Evolutionary conservation across 2,329 filamentous ascomycete species (phyloP), one percentile per base, ranked within the genome.

Genomic region (Coniochaeta pulveracea): DNA sequence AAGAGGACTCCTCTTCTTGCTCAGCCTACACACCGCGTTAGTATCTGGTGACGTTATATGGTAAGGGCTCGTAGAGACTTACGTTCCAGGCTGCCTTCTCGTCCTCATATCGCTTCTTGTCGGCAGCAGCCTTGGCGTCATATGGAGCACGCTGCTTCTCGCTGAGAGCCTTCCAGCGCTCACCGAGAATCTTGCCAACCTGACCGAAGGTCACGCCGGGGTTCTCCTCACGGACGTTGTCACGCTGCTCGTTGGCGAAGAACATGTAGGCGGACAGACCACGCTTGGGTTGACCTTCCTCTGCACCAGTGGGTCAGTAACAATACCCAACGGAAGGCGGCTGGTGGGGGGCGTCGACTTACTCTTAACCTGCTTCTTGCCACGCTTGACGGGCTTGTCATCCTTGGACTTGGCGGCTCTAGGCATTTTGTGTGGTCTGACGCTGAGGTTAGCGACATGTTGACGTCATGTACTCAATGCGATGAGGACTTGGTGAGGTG

Each of bases 181-280:
- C 88, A 64, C 91, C 91, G 40, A 98, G 85, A 53, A 91, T 73
- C 76, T 96, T 96, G 67, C 91, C 91, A 52, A 98, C 89, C 64
- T 96, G 88, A 53, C 85, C 91, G 64, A 98, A 98, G 49, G 82
- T 81, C 66, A 96, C 94, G 51, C 88, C 89, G 24, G 89, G 89
- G 74, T 96, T 96, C 64, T 96, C 89, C 59, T 94, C 86, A 51
- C 91, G 85, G 49, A 98, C 91, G 61, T 91, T 93, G 58, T 96
- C 89, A 50, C 91, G 88, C 68, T 95, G 85, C 66, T 96, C 91
- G 57, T 96, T 96, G 76, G 91, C 91, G 61, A 96, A 98, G 81
- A 96, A 96, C 91, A 98, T 98, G 78, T 98, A 98, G 44, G 91
- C 91, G 34, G 91, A 96, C 33, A 98, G 85, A 70, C 89, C 91